phyloP scores from a whole-genome alignment of 108 stramenopile genomes.

The Cylindrotheca fusiformis region DNA sequence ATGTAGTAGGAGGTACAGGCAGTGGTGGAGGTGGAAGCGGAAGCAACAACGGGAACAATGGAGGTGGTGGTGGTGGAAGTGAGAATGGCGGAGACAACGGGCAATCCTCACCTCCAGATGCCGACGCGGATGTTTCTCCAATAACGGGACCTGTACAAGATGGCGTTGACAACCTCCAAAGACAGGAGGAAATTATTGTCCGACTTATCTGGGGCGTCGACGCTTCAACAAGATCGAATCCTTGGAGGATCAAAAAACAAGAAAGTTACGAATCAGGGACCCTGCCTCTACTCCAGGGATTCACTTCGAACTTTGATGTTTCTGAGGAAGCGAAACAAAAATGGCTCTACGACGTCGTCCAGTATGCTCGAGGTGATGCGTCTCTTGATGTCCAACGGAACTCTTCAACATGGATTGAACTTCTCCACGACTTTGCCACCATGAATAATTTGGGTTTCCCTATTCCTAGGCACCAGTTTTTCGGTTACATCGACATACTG shows the following conservation, averaged over 20 bases:
- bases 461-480: conserved; percentile 2
- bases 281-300: too few relatives aligned
- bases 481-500: conserved; percentile 1
- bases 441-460: conserved; percentile 7
- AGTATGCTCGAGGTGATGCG: neutral
- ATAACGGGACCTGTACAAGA: too few relatives aligned
- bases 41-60: too few relatives aligned
- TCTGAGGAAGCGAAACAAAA: conserved; percentile 2
- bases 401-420: conserved; percentile 11
- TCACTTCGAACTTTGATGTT: neutral
- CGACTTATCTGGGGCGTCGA: conserved; percentile 10
- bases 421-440: conserved; percentile 8
- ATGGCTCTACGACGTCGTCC: conserved; percentile 12
- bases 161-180: too few relatives aligned
- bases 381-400: neutral
- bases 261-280: too few relatives aligned
- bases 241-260: too few relatives aligned
- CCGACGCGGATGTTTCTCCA: too few relatives aligned
- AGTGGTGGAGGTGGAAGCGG: neutral
- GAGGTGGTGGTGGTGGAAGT: neutral
- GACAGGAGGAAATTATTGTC: too few relatives aligned
- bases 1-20: neutral
- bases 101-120: too few relatives aligned
- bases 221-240: too few relatives aligned
- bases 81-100: neutral